Conservation (phyloP, 2,329 filamentous ascomycete species). For the Myriangium duriaei region DNA sequence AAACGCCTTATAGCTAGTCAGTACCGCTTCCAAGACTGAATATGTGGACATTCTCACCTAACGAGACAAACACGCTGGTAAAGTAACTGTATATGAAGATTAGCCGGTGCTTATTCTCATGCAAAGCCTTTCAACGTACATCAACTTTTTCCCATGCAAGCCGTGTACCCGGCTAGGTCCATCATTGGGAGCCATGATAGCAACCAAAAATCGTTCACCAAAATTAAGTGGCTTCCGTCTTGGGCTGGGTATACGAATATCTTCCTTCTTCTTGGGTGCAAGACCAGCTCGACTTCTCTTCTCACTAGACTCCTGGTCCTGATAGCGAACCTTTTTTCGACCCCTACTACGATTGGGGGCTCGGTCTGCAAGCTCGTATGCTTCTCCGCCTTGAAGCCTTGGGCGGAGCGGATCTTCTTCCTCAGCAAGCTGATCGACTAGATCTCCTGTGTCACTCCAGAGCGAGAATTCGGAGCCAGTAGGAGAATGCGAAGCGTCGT, state of each 20-base stretch:
- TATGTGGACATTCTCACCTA: background rate
- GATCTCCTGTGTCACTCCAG: slow-evolving; percentile 90
- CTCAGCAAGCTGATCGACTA: slow-evolving; percentile 80
- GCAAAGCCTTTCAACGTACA: slow-evolving; percentile 48
- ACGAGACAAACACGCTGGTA: slow-evolving; percentile 78
- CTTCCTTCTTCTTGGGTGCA: slow-evolving; percentile 49
- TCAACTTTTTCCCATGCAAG: slow-evolving; percentile 85
- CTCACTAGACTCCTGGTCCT: slow-evolving; percentile 38
- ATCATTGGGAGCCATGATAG: slow-evolving; percentile 74
- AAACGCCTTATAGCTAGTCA: slow-evolving; percentile 52
- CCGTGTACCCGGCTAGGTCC: slow-evolving; percentile 64
- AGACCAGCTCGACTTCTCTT: slow-evolving; percentile 16
- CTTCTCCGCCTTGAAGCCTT: slow-evolving; percentile 49
- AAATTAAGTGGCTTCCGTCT: slow-evolving; percentile 50
- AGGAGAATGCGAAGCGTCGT: slow-evolving; percentile 44
- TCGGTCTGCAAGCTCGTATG: slow-evolving; percentile 35
- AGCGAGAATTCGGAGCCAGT: slow-evolving; percentile 59
- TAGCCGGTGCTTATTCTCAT: too few relatives aligned
- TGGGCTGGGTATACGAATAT: slow-evolving; percentile 68
- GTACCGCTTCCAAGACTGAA: background rate
- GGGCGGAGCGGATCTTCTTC: slow-evolving; percentile 71
- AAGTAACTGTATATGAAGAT: slow-evolving; percentile 60
- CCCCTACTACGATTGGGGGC: slow-evolving; percentile 18
- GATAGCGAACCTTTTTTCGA: slow-evolving; percentile 16
- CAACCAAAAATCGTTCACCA: slow-evolving; percentile 58